Base-by-base conservation (phyloP, 306 rosid genomes). In the Corylus heterophylla region DNA sequence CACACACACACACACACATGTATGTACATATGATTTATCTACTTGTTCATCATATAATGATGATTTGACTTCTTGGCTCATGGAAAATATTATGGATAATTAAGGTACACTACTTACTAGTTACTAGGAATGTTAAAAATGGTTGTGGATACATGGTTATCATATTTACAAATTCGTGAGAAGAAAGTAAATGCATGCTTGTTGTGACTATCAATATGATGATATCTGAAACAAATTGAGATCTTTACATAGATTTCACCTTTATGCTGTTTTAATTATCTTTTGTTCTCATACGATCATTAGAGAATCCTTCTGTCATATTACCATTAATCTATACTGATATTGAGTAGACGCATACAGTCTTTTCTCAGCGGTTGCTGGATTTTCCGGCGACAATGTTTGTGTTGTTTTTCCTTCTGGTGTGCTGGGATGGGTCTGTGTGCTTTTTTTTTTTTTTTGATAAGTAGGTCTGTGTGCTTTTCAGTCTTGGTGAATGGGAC, bases 171-270 rank as follows among this genome's bases (percentile, higher is more conserved):
- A 18, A 54, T 55, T 37, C 47, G 16, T 56, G 27, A 39, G 69
- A 54, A 63, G 74, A 66, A 64, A 22, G 49, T 25, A 66, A 54
- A 73, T 61, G 3, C 31, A 66, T 37, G 9, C n/a, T 63, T 71
- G 7, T 56, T 37, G 63, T 71, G 63, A 8, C 29, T 35, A n/a
- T 69, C 69, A 47, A n/a, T 67, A 18, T 37, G 72, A 37, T 37
- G 50, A 62, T 39, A 39, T 37, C 12, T 67, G 48, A 67, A 67
- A 4, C 20, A 18, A 20, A 67, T 42, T 39, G 50, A 67, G 27
- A 39, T 64, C 1, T 3, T 16, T 42, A 67, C 12, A 0, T 66
- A 37, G 13, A 39, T 39, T 10, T 10, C 51, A 67, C 16, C 50
- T 39, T 39, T 50, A 67, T 39, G 27, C 8, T 2, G 29, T 17